Percentiles rank a stretch among this genome's conserved stretches.
phyloP scores from a whole-genome alignment of 345 rosid species.

The Eucalyptus marginata region DNA sequence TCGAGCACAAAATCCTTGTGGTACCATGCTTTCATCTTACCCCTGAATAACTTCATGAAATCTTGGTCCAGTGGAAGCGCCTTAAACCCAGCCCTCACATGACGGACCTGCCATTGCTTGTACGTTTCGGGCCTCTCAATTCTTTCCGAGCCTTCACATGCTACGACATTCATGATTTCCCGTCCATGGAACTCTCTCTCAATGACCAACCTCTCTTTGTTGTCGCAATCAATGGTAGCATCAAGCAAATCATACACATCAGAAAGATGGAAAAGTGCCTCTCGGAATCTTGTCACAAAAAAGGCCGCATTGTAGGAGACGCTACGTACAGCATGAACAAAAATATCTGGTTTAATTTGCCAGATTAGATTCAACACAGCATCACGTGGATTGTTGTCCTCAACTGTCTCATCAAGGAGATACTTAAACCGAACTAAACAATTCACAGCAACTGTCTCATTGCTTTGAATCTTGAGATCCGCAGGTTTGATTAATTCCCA shows the following conservation, averaged over 20 bases:
- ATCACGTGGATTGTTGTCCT: constrained; percentile 4
- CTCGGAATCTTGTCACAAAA: constrained; percentile 27
- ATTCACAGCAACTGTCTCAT: constrained; percentile 10
- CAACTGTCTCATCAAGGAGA: constrained; percentile 12
- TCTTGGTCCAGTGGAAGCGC: not conserved
- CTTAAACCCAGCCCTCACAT: constrained; percentile 13
- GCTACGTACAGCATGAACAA: not conserved
- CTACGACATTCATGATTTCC: constrained; percentile 15
- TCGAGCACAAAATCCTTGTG: constrained; percentile 15
- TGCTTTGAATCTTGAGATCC: not conserved
- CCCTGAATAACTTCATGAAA: not conserved
- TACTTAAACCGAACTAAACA: constrained; percentile 1
- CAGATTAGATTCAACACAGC: constrained; percentile 8
- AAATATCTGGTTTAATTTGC: constrained; percentile 6
- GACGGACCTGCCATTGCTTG: constrained; percentile 22
- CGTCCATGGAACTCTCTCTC: constrained; percentile 11
- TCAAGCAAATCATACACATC: constrained; percentile 11
- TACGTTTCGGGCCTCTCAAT: not conserved
- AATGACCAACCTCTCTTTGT: constrained; percentile 5
- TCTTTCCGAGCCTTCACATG: constrained; percentile 15
- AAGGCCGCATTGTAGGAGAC: constrained; percentile 15
- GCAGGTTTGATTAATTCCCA: constrained; percentile 12
- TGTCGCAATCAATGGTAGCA: not conserved
- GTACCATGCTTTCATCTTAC: not conserved
- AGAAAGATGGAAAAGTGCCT: not conserved